These are phyloP conservation scores for Phyllosticta citriasiana DNA, from an alignment of 2,329 filamentous ascomycete genomes.

Conservation along the genomic window DNA sequence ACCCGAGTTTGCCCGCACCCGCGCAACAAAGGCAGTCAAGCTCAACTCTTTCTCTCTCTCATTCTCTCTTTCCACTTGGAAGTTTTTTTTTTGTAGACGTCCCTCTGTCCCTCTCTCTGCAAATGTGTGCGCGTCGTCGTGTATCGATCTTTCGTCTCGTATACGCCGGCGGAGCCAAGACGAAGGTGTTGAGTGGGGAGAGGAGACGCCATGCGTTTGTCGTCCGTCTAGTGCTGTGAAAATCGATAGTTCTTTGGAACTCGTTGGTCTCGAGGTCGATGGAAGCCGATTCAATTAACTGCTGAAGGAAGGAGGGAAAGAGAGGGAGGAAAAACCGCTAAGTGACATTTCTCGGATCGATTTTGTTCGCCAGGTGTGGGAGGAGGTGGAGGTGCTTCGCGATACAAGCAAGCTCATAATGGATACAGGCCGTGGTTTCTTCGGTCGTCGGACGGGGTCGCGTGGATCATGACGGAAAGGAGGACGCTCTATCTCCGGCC, in stretches of 20 bases:
- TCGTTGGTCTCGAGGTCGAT: neutral
- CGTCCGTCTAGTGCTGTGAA: neutral
- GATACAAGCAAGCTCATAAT: slow-evolving; percentile 9
- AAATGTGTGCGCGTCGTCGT: neutral
- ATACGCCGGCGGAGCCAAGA: neutral
- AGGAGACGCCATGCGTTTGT: neutral
- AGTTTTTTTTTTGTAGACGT: neutral
- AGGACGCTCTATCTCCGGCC: slow-evolving; percentile 66
- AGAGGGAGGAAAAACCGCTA: neutral
- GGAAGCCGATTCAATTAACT: neutral
- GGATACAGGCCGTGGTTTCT: slow-evolving; percentile 9
- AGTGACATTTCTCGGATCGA: neutral
- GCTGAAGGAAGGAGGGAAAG: neutral
- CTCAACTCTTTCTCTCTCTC: neutral
- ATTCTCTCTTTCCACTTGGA: neutral
- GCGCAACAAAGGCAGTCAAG: neutral
- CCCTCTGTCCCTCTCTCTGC: neutral
- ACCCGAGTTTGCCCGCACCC: neutral
- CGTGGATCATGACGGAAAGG: slow-evolving; percentile 14
- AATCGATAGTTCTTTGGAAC: neutral
- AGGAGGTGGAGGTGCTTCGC: neutral
- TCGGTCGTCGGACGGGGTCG: slow-evolving; percentile 10
- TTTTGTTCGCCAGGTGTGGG: neutral
- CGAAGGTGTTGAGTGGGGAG: neutral
- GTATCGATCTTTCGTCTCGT: neutral